These are phyloP conservation scores for Cyberlindnera petersonii DNA, from an alignment of 805 yeast genomes.

Conservation along the genomic window DNA sequence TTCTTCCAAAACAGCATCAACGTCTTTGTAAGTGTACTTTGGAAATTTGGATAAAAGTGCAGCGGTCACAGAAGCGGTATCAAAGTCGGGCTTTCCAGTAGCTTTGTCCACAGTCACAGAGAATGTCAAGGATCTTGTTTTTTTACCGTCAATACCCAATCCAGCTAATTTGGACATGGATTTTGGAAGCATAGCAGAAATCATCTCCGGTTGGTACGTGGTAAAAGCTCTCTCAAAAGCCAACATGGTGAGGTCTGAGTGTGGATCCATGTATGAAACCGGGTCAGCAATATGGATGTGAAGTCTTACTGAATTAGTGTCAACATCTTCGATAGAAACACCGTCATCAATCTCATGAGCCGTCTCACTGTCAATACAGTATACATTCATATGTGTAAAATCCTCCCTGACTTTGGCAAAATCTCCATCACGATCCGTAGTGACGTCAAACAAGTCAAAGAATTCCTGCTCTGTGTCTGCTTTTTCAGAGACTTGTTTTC, in stretches of 20 bases:
- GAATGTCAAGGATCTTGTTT: constrained; percentile 48
- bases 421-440: constrained; percentile 12
- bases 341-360: constrained; percentile 97
- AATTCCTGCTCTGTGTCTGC: constrained; percentile 42
- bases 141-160: constrained; percentile 39
- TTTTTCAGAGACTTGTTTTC: constrained; percentile 37
- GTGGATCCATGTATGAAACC: constrained; percentile 49
- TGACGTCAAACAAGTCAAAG: constrained; percentile 32
- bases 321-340: constrained; percentile 48
- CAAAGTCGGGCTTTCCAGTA: constrained; percentile 22
- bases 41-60: constrained; percentile 45
- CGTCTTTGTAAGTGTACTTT: constrained; percentile 57
- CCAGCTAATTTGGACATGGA: constrained; percentile 49
- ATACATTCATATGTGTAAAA: constrained; percentile 49
- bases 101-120: constrained; percentile 31
- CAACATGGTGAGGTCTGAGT: constrained; percentile 38
- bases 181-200: constrained; percentile 67
- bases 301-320: constrained; percentile 37
- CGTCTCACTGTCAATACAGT: constrained; percentile 74
- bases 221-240: constrained; percentile 65
- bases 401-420: constrained; percentile 33
- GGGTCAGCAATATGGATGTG: constrained; percentile 88
- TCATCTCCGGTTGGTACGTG: constrained; percentile 65
- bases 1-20: constrained; percentile 44
- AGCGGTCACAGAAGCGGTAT: constrained; percentile 34